Conservation (phyloP, 345 rosid genomes). For the Euphorbia tirucalli region DNA sequence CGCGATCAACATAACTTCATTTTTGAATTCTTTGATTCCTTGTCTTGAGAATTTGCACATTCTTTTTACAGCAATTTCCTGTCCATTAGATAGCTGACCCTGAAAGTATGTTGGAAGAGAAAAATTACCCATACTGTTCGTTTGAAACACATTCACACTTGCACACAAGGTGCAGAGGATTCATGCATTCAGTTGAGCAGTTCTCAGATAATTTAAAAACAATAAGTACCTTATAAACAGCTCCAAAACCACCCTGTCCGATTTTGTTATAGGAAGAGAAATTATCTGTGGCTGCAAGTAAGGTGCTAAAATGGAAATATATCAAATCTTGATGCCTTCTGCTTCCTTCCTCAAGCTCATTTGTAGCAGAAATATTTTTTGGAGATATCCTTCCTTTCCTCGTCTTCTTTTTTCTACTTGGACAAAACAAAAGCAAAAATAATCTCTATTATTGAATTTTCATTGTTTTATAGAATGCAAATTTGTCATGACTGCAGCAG, state of each 20-base stretch:
- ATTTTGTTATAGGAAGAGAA: slow-evolving; percentile 29
- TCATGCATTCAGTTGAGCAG: neutral
- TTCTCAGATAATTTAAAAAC: slow-evolving; percentile 26
- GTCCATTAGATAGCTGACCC: slow-evolving; percentile 21
- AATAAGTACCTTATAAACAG: slow-evolving; percentile 37
- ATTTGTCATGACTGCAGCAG: too few species aligned
- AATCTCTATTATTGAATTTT: neutral
- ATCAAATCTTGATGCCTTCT: neutral
- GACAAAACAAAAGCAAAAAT: neutral
- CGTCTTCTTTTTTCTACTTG: neutral
- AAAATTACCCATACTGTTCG: too few species aligned
- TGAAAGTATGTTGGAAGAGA: slow-evolving; percentile 4
- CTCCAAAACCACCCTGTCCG: slow-evolving; percentile 45
- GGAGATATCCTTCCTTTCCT: neutral
- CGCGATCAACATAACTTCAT: slow-evolving; percentile 18
- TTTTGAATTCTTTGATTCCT: slow-evolving; percentile 20
- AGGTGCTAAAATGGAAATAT: slow-evolving; percentile 10
- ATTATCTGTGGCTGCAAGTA: slow-evolving; percentile 30
- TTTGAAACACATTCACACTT: too few species aligned
- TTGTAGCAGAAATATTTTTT: neutral
- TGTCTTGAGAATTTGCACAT: slow-evolving; percentile 12
- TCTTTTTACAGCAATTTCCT: slow-evolving; percentile 21
- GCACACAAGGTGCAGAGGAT: neutral
- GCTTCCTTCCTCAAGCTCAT: neutral
- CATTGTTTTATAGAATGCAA: too few species aligned